These are phyloP conservation scores for Melanogaster broomeanus DNA, from an alignment of 768 basidiomycete genomes.

Conservation along the genomic window DNA sequence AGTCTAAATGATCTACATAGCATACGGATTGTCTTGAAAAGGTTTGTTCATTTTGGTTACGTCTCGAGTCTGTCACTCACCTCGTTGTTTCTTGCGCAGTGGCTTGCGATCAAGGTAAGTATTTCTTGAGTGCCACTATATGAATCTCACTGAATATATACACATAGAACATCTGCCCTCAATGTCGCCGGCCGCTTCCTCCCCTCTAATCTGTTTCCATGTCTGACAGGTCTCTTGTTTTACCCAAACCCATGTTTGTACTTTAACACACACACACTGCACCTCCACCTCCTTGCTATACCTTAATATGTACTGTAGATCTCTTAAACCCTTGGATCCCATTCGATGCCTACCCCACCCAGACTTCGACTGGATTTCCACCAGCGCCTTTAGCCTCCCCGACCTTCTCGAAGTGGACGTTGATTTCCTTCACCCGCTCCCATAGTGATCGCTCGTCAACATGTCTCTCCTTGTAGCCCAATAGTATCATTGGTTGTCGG, in stretches of 20 bases:
- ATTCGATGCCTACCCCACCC: slow-evolving; percentile 44
- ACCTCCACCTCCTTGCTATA: background rate
- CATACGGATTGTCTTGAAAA: slow-evolving; percentile 88
- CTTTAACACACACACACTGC: background rate
- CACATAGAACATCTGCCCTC: slow-evolving; percentile 84
- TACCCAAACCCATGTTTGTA: background rate
- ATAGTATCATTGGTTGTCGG: slow-evolving; percentile 51
- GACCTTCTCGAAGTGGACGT: slow-evolving; percentile 57
- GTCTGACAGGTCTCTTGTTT: background rate
- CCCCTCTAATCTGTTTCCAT: slow-evolving; percentile 50
- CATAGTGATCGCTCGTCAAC: slow-evolving; percentile 73
- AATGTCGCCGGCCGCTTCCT: slow-evolving; percentile 82
- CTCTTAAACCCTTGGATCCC: background rate
- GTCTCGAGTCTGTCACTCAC: slow-evolving; percentile 11
- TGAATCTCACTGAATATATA: background rate
- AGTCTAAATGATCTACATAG: slow-evolving; percentile 34
- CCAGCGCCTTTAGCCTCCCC: slow-evolving; percentile 60
- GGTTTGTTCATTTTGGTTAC: slow-evolving; percentile 37
- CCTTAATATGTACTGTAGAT: slow-evolving; percentile 11
- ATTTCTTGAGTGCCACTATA: background rate
- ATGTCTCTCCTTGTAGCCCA: slow-evolving; percentile 91
- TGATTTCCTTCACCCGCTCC: slow-evolving; percentile 53
- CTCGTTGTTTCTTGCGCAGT: slow-evolving; percentile 36
- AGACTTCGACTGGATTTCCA: slow-evolving; percentile 68
- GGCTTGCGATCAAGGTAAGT: slow-evolving; percentile 73